Base-by-base conservation (phyloP, 208 protist species). In the Crithidia brevicula region DNA sequence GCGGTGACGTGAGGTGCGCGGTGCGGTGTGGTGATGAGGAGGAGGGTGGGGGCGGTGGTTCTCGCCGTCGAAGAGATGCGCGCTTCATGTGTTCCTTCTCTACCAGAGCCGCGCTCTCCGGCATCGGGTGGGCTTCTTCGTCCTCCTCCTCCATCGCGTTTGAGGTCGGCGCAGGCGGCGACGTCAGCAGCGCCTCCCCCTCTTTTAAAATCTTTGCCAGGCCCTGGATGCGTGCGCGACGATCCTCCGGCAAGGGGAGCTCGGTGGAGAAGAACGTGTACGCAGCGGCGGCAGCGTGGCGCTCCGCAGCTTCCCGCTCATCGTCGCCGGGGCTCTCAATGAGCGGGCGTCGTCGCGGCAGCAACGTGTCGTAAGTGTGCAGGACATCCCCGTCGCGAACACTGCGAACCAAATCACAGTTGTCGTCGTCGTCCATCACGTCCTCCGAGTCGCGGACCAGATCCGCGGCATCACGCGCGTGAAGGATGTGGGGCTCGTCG, bases 231-330 rank as follows among this genome's bases (percentile, higher is more conserved):
- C 40, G 38, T 4, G 53, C 60, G 15, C 68, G 52, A 8, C 52
- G 59, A n/a, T 67, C 52, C 28, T 57, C 60, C 1, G 45, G 52
- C 11, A 51, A 43, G 1, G 49, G 60, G 6, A 63, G 60, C 52
- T 61, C 47, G 9, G 52, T 20, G 11, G 68, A 67, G 43, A 67
- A 74, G 43, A 67, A 63, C 1, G 20, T 63, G 51, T 67, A 62
- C 25, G 38, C 47, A 3, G 43, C 13, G 2, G 27, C 5, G 28
- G 0, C 20, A 10, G n/a, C 5, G 13, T 18, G 3, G 3, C 46
- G 4, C 9, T 7, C 42, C 9, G 40, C 58, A 43, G 3, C n/a
- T n/a, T n/a, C 22, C 20, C n/a, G 11, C 31, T 42, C 40, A 20
- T 6, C n/a, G 3, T 25, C 56, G 28, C n/a, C 28, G 13, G 57